Evolutionary conservation across 2,329 filamentous ascomycete species (phyloP).

Genomic region (Ilyonectria robusta): DNA sequence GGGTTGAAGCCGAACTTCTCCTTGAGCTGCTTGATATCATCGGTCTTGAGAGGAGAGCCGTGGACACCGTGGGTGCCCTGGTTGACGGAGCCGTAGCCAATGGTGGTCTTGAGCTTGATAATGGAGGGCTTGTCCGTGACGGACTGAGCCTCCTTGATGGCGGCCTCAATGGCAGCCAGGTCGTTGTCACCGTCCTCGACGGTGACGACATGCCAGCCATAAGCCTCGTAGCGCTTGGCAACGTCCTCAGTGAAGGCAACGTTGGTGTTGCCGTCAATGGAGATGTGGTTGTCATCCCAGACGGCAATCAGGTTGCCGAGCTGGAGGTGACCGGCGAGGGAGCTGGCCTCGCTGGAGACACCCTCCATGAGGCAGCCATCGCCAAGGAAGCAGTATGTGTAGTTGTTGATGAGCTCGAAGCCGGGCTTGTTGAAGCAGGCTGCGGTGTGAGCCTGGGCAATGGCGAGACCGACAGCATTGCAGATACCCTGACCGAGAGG

Average conservation of each 20-base stretch:
- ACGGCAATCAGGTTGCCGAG: slow-evolving; percentile 97
- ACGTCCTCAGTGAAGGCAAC: slow-evolving; percentile 98
- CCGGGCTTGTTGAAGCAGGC: slow-evolving; percentile 97
- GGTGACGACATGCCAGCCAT: slow-evolving; percentile 92
- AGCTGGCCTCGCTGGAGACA: slow-evolving; percentile 92
- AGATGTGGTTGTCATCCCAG: slow-evolving; percentile 99
- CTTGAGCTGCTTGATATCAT: slow-evolving; percentile 96
- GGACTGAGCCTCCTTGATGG: slow-evolving; percentile 86
- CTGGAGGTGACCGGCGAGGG: slow-evolving; percentile 94
- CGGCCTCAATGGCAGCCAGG: slow-evolving; percentile 87
- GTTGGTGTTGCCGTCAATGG: slow-evolving; percentile 94
- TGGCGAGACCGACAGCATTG: slow-evolving; percentile 97
- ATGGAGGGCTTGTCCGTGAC: slow-evolving; percentile 97
- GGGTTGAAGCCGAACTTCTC: slow-evolving; percentile 96
- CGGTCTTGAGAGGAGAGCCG: slow-evolving; percentile 94
- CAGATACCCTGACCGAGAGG: slow-evolving; percentile 97
- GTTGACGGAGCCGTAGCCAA: slow-evolving; percentile 94
- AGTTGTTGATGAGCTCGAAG: slow-evolving; percentile 92
- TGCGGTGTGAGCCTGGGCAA: slow-evolving; percentile 92
- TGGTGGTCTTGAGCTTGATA: slow-evolving; percentile 97
- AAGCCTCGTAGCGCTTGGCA: slow-evolving; percentile 92
- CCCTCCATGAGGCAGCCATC: slow-evolving; percentile 99
- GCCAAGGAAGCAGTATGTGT: slow-evolving; percentile 97
- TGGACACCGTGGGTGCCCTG: slow-evolving; percentile 96
- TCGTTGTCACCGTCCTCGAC: slow-evolving; percentile 93